Percentiles rank a stretch among this genome's conserved stretches.
phyloP scores from a whole-genome alignment of 371 early-diverging fungal species.

The Apophysomyces elegans region DNA sequence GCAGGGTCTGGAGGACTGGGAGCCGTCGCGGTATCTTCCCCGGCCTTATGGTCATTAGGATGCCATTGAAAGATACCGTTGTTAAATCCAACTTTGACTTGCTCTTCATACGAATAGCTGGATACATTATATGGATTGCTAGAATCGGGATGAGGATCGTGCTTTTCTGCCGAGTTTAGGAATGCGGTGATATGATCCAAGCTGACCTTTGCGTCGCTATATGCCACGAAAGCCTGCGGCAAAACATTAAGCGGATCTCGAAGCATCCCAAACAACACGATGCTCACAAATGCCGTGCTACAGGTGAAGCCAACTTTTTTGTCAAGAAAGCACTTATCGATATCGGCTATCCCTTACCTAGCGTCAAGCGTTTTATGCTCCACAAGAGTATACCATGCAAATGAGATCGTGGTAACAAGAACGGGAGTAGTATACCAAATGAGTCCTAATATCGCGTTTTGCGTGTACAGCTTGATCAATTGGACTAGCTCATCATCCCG shows the following conservation, averaged over 20 bases:
- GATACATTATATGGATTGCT: conserved; percentile 5
- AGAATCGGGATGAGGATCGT: conserved; percentile 16
- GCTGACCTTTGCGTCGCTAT: conserved; percentile 60
- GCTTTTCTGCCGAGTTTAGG: conserved; percentile 37
- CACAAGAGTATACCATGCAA: conserved; percentile 68
- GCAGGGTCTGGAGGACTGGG: background rate
- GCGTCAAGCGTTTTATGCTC: conserved; percentile 67
- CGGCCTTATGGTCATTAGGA: background rate
- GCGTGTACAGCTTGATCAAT: conserved; percentile 58
- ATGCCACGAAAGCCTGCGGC: conserved; percentile 65
- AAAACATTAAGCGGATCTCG: conserved; percentile 67
- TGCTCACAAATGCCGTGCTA: conserved; percentile 67
- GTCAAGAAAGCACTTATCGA: background rate
- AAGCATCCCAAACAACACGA: conserved; percentile 66
- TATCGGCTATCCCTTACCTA: conserved; percentile 30
- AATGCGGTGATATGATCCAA: conserved; percentile 58
- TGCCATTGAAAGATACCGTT: conserved; percentile 34
- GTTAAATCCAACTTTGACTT: conserved; percentile 27
- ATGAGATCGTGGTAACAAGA: conserved; percentile 65
- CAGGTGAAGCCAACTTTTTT: background rate
- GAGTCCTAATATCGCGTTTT: conserved; percentile 59
- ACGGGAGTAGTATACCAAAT: conserved; percentile 77
- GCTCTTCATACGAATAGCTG: conserved; percentile 18
- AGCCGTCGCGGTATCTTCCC: background rate
- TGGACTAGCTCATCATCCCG: conserved; percentile 61